Conservation (phyloP, 78 protist species). For the Blattamonas nauphoetae region DNA sequence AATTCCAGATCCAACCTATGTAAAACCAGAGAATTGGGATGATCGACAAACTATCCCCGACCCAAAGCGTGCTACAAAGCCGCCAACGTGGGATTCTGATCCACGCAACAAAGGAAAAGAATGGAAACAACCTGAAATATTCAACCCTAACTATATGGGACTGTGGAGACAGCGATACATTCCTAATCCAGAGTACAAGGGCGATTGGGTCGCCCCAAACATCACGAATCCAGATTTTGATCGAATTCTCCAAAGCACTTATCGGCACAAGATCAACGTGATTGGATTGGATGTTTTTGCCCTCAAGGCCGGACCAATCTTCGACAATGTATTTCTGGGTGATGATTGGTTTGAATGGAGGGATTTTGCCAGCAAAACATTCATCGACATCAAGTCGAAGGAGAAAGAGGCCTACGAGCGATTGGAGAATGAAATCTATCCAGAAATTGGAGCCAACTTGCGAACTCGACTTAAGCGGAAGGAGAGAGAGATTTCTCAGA, state of each 20-base stretch:
- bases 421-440: background rate
- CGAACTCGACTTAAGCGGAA: background rate
- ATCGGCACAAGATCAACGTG: background rate
- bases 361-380: background rate
- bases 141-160: conserved; percentile 65
- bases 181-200: conserved; percentile 58
- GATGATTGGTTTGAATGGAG: conserved; percentile 60
- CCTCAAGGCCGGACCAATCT: conserved; percentile 89
- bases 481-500: too few species aligned
- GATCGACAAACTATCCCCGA: background rate
- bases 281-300: background rate
- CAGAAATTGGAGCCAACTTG: background rate
- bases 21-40: background rate
- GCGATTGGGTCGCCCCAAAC: conserved; percentile 91
- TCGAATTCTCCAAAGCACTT: background rate
- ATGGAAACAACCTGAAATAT: background rate
- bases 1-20: background rate
- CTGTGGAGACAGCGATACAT: conserved; percentile 64
- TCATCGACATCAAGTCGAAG: background rate
- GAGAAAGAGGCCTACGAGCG: background rate
- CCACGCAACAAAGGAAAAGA: background rate
- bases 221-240: conserved; percentile 34
- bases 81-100: background rate
- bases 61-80: background rate
- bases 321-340: conserved; percentile 84